Conservation (phyloP, 805 yeast genomes). For the Wickerhamiella kazuoi region DNA sequence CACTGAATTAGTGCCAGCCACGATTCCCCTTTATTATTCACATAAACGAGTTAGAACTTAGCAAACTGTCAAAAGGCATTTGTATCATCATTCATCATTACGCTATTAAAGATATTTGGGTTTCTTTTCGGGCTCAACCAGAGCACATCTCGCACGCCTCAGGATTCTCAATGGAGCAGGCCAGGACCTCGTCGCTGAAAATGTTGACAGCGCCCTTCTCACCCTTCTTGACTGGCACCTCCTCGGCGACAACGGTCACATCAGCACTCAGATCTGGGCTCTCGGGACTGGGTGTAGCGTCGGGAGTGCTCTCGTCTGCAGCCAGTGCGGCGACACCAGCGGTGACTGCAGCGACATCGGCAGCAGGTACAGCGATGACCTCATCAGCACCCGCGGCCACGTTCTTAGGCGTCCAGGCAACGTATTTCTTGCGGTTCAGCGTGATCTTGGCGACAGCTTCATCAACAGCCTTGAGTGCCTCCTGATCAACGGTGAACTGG, state of each 20-base stretch:
- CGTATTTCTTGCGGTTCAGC: slow-evolving; percentile 14
- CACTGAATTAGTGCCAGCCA: no score
- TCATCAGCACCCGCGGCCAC: slow-evolving; percentile 3
- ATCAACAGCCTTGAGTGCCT: slow-evolving; percentile 18
- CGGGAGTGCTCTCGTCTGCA: slow-evolving; percentile 1
- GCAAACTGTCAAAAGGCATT: no score
- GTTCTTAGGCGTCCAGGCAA: slow-evolving; percentile 6
- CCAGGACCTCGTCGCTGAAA: slow-evolving; percentile 81
- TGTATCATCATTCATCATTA: no score
- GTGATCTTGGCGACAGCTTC: slow-evolving; percentile 7
- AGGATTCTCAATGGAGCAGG: slow-evolving; percentile 92
- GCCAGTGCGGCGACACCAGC: slow-evolving; percentile 1
- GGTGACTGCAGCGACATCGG: not conserved
- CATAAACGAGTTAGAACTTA: no score
- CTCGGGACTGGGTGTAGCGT: slow-evolving; percentile 5
- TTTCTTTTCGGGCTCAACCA: no score
- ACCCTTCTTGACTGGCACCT: slow-evolving; percentile 14
- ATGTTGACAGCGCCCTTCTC: slow-evolving; percentile 52
- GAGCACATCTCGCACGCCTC: slow-evolving; percentile 99
- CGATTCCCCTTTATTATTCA: no score
- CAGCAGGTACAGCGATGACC: slow-evolving; percentile 6
- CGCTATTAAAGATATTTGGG: no score
- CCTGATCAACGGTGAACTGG: slow-evolving; percentile 63
- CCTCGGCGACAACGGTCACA: slow-evolving; percentile 5
- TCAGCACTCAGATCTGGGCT: slow-evolving; percentile 4